Conservation (phyloP, 2,329 filamentous ascomycete genomes). For the Colletotrichum melonis region DNA sequence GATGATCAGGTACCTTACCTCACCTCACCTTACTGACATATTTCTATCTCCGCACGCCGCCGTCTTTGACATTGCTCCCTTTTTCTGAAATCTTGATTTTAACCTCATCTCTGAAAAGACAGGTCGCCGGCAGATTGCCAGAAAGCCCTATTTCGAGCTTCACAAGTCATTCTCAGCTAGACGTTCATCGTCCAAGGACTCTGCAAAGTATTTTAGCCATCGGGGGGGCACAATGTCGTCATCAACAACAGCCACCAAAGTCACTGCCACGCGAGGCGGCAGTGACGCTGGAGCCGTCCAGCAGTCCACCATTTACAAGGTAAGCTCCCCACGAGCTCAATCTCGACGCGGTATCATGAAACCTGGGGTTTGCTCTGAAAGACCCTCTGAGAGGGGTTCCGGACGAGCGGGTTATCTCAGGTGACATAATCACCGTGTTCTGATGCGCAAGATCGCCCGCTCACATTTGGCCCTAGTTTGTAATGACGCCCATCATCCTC, state of each 20-base stretch:
- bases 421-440: background rate
- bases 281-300: conserved; percentile 17
- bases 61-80: background rate
- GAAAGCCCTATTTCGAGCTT: background rate
- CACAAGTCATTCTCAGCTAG: too few relatives aligned
- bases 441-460: background rate
- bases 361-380: background rate
- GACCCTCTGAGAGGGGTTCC: background rate
- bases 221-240: conserved; percentile 32
- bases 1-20: conserved; percentile 18
- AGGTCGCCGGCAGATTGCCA: background rate
- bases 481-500: conserved; percentile 74
- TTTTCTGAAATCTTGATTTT: background rate
- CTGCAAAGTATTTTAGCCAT: background rate
- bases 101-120: background rate
- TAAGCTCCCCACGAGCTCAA: conserved; percentile 27
- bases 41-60: conserved; percentile 17
- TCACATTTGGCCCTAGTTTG: conserved; percentile 43
- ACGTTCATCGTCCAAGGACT: background rate
- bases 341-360: background rate
- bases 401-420: background rate
- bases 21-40: conserved; percentile 11
- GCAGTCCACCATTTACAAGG: conserved; percentile 40
- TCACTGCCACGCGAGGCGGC: conserved; percentile 24
- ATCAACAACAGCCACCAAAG: conserved; percentile 33